Conservation (phyloP, 2,329 filamentous ascomycete species). For the Septoria linicola region DNA sequence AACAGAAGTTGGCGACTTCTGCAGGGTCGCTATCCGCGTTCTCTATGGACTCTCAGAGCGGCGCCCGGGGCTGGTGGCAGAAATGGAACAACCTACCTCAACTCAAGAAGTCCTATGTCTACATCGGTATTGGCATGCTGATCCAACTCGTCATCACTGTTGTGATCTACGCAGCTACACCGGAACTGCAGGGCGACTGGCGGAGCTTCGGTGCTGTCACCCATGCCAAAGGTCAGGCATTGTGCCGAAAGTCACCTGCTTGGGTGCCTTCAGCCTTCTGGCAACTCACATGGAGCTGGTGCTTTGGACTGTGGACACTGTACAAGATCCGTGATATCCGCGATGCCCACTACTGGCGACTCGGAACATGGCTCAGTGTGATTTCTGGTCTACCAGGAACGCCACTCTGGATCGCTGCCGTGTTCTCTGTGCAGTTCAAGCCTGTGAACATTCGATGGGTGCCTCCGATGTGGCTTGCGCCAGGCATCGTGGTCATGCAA, state of each 20-base stretch:
- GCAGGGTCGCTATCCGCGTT: slow-evolving; percentile 10
- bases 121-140: slow-evolving; percentile 56
- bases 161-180: slow-evolving; percentile 25
- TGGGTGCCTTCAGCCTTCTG: slow-evolving; percentile 62
- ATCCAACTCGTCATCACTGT: slow-evolving; percentile 39
- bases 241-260: slow-evolving; percentile 51
- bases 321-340: slow-evolving; percentile 61
- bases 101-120: slow-evolving; percentile 50
- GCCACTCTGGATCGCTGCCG: slow-evolving; percentile 62
- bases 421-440: slow-evolving; percentile 55
- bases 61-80: slow-evolving; percentile 32
- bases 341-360: slow-evolving; percentile 66
- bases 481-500: slow-evolving; percentile 63
- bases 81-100: slow-evolving; percentile 42
- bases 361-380: slow-evolving; percentile 58
- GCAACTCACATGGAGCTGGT: slow-evolving; percentile 64
- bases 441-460: slow-evolving; percentile 54
- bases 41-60: neutral
- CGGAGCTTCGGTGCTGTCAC: slow-evolving; percentile 26
- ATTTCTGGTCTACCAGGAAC: slow-evolving; percentile 59
- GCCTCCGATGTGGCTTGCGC: slow-evolving; percentile 62
- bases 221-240: slow-evolving; percentile 27
- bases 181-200: slow-evolving; percentile 30
- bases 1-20: slow-evolving; percentile 23
- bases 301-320: slow-evolving; percentile 61